A percentile compares a stretch with the other conserved stretches of the same genome.
phyloP scores from a whole-genome alignment of 2,329 filamentous ascomycete species.

The Alternaria sp. region DNA sequence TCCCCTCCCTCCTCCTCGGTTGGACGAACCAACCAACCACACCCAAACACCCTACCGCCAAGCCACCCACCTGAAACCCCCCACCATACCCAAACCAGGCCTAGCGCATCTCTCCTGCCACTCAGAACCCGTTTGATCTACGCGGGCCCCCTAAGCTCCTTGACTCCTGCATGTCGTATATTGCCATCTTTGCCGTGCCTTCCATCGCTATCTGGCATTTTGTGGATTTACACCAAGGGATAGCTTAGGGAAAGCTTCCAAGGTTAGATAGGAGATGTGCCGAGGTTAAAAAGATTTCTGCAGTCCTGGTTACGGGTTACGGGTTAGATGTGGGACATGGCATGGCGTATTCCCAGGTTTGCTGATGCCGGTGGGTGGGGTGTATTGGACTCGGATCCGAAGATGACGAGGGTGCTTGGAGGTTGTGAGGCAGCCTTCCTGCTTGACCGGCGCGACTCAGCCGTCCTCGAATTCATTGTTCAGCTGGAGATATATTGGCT shows the following conservation, averaged over 20 bases:
- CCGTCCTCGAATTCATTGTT: background rate
- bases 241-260: background rate
- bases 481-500: background rate
- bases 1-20: background rate
- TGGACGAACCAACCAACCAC: conserved; percentile 3
- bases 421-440: background rate
- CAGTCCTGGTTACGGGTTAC: background rate
- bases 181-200: background rate
- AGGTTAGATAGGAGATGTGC: background rate
- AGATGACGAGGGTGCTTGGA: background rate
- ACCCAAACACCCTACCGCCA: conserved; percentile 7
- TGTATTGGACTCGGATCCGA: background rate
- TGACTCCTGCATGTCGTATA: conserved; percentile 4
- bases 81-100: conserved; percentile 1
- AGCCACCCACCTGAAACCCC: conserved; percentile 12
- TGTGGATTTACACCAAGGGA: background rate
- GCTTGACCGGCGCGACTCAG: background rate
- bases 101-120: background rate
- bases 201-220: background rate
- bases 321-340: background rate
- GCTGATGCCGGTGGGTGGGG: background rate
- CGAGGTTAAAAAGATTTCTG: background rate
- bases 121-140: conserved; percentile 15
- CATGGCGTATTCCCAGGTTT: background rate
- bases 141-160: background rate